phyloP scores from a whole-genome alignment of 2,329 filamentous ascomycete genomes.

The Rutstroemia sp. region DNA sequence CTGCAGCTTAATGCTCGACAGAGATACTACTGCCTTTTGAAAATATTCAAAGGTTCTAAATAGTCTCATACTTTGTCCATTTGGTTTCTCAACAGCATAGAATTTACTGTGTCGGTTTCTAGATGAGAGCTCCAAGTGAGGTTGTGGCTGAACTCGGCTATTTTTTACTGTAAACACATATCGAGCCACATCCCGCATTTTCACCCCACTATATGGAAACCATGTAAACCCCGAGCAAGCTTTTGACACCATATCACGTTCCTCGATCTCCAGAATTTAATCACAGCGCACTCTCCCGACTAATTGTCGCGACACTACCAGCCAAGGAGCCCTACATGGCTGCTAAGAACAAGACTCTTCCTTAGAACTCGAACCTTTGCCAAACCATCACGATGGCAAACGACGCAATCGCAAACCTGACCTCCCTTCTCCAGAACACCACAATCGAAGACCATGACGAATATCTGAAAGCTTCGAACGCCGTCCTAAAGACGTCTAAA shows the following conservation, averaged over 20 bases:
- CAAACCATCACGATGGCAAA: constrained; percentile 21
- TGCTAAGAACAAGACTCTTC: not conserved
- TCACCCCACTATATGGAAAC: not conserved
- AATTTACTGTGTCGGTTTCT: too few species aligned
- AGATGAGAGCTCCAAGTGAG: too few species aligned
- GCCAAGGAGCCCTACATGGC: not conserved
- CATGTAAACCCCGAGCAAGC: not conserved
- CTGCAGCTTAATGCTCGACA: too few species aligned
- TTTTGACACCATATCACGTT: constrained; percentile 8
- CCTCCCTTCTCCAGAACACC: constrained; percentile 39
- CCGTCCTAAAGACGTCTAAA: constrained; percentile 55
- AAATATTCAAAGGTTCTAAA: too few species aligned
- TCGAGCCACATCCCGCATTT: not conserved
- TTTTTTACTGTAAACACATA: not conserved
- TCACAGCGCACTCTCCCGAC: not conserved
- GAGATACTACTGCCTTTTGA: too few species aligned
- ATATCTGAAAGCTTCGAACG: constrained; percentile 56
- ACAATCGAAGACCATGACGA: constrained; percentile 67
- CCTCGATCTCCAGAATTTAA: not conserved
- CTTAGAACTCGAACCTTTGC: not conserved
- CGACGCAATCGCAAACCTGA: constrained; percentile 27
- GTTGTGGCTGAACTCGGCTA: not conserved
- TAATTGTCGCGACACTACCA: not conserved
- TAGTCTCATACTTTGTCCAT: too few species aligned
- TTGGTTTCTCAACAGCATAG: too few species aligned